Evolutionary conservation across 495 filamentous ascomycete species (phyloP), one percentile per base, ranked within the genome.

Genomic region (Aspergillus asperescens): DNA sequence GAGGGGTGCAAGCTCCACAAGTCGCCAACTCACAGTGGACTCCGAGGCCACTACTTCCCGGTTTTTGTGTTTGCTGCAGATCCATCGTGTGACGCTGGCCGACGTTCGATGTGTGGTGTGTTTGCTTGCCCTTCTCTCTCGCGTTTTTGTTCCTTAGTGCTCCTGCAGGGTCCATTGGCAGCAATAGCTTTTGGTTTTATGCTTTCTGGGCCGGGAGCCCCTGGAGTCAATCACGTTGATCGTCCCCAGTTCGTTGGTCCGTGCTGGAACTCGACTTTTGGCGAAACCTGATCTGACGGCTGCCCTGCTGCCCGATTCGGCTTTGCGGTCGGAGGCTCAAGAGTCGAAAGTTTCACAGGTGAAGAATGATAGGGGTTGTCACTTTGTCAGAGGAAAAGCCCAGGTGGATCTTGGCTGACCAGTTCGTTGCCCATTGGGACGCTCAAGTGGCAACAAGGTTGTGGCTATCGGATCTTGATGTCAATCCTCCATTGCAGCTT

Each of bases 21-120:
- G n/a, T n/a, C n/a, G n/a, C n/a, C n/a, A 35, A 39, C 43, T 24
- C 20, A 16, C 34, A 19, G 41, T 46, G 41, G 43, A 42, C 27
- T 29, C 31, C 38, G 18, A n/a, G 32, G 28, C 20, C 29, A n/a
- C 25, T 18, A 27, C 22, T 19, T 22, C 46, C n/a, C 32, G 32
- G 39, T 27, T 29, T 50, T 24, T 56, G 27, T 48, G 53, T 50
- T 56, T 46, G 47, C 47, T 23, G 28, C 13, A 27, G 45, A 20
- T 37, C 18, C 20, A 45, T 45, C 20, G 25, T n/a, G 51, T 54
- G 47, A 40, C 42, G 24, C 35, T 24, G 18, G 32, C 24, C 22
- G 38, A 7, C 23, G 34, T 45, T 37, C 32, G 19, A 29, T 22
- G 10, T 47, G 28, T 32, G 25, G 31, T 35, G 34, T 12, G 34